phyloP scores from a whole-genome alignment of 148 eudicot genomes.

The Selenicereus undatus region DNA sequence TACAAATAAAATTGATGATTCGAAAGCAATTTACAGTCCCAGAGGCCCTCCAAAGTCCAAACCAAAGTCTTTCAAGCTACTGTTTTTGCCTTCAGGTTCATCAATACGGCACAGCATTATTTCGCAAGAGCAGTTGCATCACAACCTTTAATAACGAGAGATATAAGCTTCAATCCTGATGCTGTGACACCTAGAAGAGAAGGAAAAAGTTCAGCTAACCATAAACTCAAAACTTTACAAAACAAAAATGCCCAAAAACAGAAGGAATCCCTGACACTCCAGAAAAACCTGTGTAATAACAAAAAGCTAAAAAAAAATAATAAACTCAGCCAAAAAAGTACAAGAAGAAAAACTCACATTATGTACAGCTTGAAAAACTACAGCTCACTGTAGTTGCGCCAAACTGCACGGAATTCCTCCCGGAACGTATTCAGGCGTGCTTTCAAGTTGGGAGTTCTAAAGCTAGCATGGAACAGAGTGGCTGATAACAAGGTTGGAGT shows the following conservation, averaged over 20 bases:
- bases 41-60: background rate
- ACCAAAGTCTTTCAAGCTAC: background rate
- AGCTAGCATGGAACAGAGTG: conserved; percentile 85
- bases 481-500: conserved; percentile 36
- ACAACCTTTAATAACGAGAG: background rate
- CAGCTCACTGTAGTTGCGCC: conserved; percentile 95
- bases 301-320: background rate
- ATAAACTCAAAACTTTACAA: background rate
- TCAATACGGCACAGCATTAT: background rate
- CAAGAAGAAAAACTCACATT: conserved; percentile 34
- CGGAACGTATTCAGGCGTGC: conserved; percentile 97
- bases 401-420: conserved; percentile 97
- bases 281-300: background rate
- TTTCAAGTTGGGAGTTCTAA: conserved; percentile 92
- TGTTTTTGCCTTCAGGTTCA: background rate
- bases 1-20: background rate
- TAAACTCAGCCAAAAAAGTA: background rate
- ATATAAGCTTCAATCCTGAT: background rate
- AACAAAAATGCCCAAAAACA: background rate
- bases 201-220: background rate
- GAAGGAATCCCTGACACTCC: background rate
- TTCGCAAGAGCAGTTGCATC: background rate
- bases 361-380: conserved; percentile 35
- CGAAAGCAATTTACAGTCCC: conserved; percentile 1
- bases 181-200: background rate